Percentiles rank a stretch among this genome's conserved stretches.
These are phyloP conservation scores for Anaeromyces robustus DNA, from an alignment of 192 early-diverging fungal species.

Conservation along the genomic window DNA sequence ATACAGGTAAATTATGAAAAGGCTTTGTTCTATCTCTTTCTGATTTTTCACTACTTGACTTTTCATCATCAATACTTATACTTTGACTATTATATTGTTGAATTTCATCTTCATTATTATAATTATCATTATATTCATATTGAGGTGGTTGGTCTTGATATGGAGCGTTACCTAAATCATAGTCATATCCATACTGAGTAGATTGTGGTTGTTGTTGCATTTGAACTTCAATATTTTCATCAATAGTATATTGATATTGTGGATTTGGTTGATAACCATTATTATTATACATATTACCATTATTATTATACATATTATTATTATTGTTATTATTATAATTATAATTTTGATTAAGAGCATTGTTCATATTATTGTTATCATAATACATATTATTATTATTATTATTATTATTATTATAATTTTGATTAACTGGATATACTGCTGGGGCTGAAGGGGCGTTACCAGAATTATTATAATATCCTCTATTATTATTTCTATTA, in stretches of 20 bases:
- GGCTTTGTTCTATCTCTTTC: background rate
- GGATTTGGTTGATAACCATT: background rate
- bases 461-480: background rate
- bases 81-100: background rate
- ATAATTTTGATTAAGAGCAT: background rate
- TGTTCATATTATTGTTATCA: background rate
- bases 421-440: background rate
- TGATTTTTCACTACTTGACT: background rate
- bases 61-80: background rate
- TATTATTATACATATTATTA: background rate
- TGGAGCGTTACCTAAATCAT: background rate
- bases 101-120: background rate
- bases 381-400: background rate
- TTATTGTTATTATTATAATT: background rate
- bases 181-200: background rate
- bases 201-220: background rate
- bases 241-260: background rate
- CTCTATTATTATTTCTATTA: background rate
- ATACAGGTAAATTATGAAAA: background rate
- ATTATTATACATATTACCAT: too few species aligned
- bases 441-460: background rate
- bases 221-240: background rate
- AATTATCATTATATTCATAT: background rate
- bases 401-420: background rate
- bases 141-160: background rate